Evolutionary conservation across 2,329 filamentous ascomycete species (phyloP).

Genomic region (Ophiocordyceps camponoti-saundersi): DNA sequence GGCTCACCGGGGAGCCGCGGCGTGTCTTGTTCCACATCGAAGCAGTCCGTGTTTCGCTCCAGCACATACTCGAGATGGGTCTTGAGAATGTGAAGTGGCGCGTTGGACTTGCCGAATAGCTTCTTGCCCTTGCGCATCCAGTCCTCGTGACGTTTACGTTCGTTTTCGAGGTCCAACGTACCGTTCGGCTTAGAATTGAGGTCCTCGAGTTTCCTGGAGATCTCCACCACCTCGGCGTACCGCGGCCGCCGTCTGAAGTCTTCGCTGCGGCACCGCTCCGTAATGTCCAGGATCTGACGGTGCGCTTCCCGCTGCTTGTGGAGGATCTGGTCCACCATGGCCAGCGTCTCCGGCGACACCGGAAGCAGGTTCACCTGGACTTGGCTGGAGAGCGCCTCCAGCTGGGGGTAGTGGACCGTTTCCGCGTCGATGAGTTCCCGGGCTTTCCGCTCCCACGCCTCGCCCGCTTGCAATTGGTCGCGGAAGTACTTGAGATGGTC

Average conservation of each 20-base stretch:
- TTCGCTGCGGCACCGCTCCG: conserved; percentile 55
- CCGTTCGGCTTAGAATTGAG: conserved; percentile 86
- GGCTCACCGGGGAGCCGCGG: conserved; percentile 84
- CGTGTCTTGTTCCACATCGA: conserved; percentile 70
- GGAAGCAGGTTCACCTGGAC: conserved; percentile 54
- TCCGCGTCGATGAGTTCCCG: conserved; percentile 88
- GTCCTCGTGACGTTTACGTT: conserved; percentile 89
- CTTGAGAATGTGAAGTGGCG: conserved; percentile 86
- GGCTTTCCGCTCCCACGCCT: conserved; percentile 84
- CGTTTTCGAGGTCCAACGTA: conserved; percentile 82
- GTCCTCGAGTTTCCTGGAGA: conserved; percentile 74
- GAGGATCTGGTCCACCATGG: conserved; percentile 74
- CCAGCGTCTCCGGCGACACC: conserved; percentile 65
- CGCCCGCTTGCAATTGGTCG: conserved; percentile 59
- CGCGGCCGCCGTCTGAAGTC: conserved; percentile 68
- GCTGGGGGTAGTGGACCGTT: conserved; percentile 79
- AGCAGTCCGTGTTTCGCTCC: conserved; percentile 78
- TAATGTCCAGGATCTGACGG: conserved; percentile 68
- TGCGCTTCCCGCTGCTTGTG: conserved; percentile 94
- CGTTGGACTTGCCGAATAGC: conserved; percentile 93
- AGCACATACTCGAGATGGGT: conserved; percentile 88
- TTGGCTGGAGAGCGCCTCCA: conserved; percentile 80
- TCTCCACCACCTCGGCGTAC: conserved; percentile 78
- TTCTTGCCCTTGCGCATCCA: conserved; percentile 99
- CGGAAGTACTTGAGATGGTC: conserved; percentile 61